These are phyloP conservation scores for Adansonia digitata DNA, from an alignment of 345 rosid genomes.

Conservation along the genomic window DNA sequence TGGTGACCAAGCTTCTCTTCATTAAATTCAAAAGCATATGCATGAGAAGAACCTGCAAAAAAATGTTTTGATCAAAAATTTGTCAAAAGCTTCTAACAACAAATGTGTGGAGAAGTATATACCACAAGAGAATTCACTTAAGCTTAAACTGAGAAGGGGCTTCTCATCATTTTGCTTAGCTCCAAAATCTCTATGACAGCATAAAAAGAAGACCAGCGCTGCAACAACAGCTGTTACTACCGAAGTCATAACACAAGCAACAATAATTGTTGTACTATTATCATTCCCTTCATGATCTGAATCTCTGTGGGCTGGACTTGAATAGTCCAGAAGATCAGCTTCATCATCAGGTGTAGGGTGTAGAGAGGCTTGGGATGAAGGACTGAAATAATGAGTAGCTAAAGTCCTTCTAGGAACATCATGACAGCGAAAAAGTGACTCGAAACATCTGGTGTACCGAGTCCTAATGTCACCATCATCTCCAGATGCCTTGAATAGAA, in stretches of 20 bases:
- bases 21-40: slow-evolving; percentile 37
- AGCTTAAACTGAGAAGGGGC: slow-evolving; percentile 87
- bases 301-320: background rate
- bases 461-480: slow-evolving; percentile 35
- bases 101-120: slow-evolving; percentile 10
- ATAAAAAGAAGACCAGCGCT: slow-evolving; percentile 63
- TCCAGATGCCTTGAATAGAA: slow-evolving; percentile 29
- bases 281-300: slow-evolving; percentile 13
- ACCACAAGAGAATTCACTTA: slow-evolving; percentile 65
- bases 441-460: slow-evolving; percentile 27
- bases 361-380: slow-evolving; percentile 9
- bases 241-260: slow-evolving; percentile 77
- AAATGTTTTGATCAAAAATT: slow-evolving; percentile 15
- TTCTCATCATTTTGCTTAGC: slow-evolving; percentile 62
- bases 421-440: slow-evolving; percentile 26
- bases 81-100: background rate
- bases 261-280: slow-evolving; percentile 34
- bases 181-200: slow-evolving; percentile 44
- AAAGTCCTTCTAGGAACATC: slow-evolving; percentile 37
- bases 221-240: slow-evolving; percentile 58
- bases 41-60: slow-evolving; percentile 58
- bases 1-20: slow-evolving; percentile 46
- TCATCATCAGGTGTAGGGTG: slow-evolving; percentile 9
- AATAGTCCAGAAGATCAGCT: background rate
- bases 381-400: slow-evolving; percentile 20